Evolutionary conservation across 2,329 filamentous ascomycete species (phyloP), one percentile per base, ranked within the genome.

Genomic region (Curvularia verruculosa): DNA sequence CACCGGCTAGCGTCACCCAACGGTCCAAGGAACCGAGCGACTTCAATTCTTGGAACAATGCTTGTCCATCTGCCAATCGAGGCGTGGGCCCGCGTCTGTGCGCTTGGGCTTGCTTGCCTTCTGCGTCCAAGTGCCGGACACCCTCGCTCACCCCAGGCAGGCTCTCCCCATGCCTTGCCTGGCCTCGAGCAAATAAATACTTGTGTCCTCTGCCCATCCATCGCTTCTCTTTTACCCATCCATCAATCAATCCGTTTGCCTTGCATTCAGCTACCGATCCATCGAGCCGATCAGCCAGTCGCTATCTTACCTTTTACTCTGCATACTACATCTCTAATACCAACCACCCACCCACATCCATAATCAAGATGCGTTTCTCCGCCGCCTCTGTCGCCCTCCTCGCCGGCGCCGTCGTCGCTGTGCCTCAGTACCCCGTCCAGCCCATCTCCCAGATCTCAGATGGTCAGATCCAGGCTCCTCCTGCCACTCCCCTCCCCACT

Each of bases 381-480:
- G 58, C 64, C 50, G 44, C 63, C 64, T 63, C 64, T 46, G 51
- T 74, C 53, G 61, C 68, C 63, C 58, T 66, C 63, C 40, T 72
- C 59, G 70, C 69, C 52, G 69, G 67, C 55, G 57, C 65, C 57
- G 71, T 63, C 54, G 67, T 66, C 56, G 72, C 70, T 48, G 59
- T 64, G 43, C 67, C 70, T 31, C 69, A 72, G 68, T 58, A 60
- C 57, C 21, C 31, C 46, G 49, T 64, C 47, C 60, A 70, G 55
- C 67, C 71, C 58, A 75, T 76, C 68, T 67, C 70, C 51, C 73
- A 76, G 69, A 76, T 76, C 64, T 63, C 61, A 54, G 74, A 76
- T 54, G 74, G 74, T 45, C 74, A 76, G 71, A 73, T 75, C 61
- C 74, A 76, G 67, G 74, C 63, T 61, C 60, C 69, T 56, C 61